A percentile compares a stretch with the other conserved stretches of the same genome.
Conservation (phyloP, 768 basidiomycete species). For the Lanmaoa rubissima region DNA sequence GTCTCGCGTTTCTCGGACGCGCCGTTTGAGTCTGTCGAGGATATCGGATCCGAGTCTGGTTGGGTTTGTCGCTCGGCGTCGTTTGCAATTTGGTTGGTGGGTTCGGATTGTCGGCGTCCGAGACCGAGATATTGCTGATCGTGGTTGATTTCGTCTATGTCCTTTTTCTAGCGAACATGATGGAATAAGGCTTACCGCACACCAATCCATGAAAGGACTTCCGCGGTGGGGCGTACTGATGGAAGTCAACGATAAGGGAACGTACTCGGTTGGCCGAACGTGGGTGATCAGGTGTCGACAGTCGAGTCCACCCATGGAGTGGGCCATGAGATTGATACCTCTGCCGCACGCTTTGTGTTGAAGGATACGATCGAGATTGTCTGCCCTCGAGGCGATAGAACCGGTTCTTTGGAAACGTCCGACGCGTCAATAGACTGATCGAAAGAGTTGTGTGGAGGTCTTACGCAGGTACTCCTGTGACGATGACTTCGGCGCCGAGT, state of each 20-base stretch:
- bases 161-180: slow-evolving; percentile 2
- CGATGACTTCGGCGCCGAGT: slow-evolving; percentile 92
- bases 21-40: not conserved
- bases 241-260: slow-evolving; percentile 82
- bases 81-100: slow-evolving; percentile 1
- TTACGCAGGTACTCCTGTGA: slow-evolving; percentile 91
- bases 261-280: slow-evolving; percentile 77
- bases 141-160: slow-evolving; percentile 15
- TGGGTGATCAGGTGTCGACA: slow-evolving; percentile 90
- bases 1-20: slow-evolving; percentile 30
- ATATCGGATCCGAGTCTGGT: not conserved
- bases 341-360: slow-evolving; percentile 63
- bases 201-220: slow-evolving; percentile 99
- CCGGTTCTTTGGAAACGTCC: slow-evolving; percentile 64
- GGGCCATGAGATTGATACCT: slow-evolving; percentile 90
- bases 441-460: slow-evolving; percentile 24
- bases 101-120: slow-evolving; percentile 53
- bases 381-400: slow-evolving; percentile 78
- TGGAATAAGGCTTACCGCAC: slow-evolving; percentile 53
- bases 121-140: slow-evolving; percentile 86
- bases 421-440: not conserved
- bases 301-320: slow-evolving; percentile 98
- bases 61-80: not conserved
- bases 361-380: slow-evolving; percentile 71
- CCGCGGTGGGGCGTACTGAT: slow-evolving; percentile 94